A percentile compares a stretch with the other conserved stretches of the same genome.
Evolutionary conservation across 2,329 filamentous ascomycete genomes (phyloP).

Genomic region (Epichloe sibirici): DNA sequence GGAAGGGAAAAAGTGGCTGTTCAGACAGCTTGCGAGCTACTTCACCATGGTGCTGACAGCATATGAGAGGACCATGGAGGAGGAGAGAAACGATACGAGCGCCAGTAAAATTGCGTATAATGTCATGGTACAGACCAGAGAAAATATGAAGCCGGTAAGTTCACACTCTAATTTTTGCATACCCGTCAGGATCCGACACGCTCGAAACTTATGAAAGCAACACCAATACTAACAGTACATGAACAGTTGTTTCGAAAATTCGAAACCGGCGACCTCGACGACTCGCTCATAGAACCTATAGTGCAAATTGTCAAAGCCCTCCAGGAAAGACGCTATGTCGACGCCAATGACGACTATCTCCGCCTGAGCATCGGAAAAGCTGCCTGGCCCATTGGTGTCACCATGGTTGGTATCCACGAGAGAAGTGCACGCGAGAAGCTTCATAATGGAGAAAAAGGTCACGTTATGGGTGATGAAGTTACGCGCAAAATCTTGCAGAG

Average conservation of each 20-base stretch:
- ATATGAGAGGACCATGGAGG: constrained; percentile 70
- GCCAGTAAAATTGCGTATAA: constrained; percentile 71
- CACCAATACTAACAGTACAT: neutral
- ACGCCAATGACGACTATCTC: constrained; percentile 92
- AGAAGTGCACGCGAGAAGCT: constrained; percentile 90
- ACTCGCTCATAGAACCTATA: constrained; percentile 67
- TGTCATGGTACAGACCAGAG: constrained; percentile 75
- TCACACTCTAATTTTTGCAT: neutral
- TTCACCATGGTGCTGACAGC: constrained; percentile 91
- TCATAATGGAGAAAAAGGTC: constrained; percentile 75
- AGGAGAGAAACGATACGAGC: constrained; percentile 50
- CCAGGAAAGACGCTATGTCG: constrained; percentile 83
- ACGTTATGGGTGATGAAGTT: constrained; percentile 94
- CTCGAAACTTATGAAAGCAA: neutral
- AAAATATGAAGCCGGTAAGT: constrained; percentile 67
- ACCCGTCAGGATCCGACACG: no score
- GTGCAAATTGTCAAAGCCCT: constrained; percentile 86
- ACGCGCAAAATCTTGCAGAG: constrained; percentile 95
- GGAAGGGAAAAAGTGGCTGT: constrained; percentile 58
- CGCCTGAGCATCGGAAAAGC: constrained; percentile 89
- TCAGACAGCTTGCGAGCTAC: constrained; percentile 82
- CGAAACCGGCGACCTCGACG: constrained; percentile 67
- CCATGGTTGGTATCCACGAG: constrained; percentile 99
- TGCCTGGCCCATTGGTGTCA: constrained; percentile 97
- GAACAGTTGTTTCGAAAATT: constrained; percentile 69